Base-by-base conservation (phyloP, 2,329 filamentous ascomycete genomes). In the Thielaviopsis ethacetica region DNA sequence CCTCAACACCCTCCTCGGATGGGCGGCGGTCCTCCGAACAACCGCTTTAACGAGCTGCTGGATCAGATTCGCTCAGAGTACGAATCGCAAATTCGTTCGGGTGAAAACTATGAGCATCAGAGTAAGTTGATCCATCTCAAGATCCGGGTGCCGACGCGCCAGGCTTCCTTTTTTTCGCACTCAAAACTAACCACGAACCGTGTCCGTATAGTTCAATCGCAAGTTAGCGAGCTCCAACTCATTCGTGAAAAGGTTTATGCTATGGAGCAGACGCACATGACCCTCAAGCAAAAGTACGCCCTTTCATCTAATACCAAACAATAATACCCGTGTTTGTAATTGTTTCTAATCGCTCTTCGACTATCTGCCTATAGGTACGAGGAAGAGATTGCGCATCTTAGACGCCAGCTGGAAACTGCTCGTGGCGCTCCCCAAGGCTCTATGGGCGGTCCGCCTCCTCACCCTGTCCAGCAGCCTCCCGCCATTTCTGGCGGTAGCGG, bases 221-320 rank as follows among this genome's bases (percentile, higher is more conserved):
- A 98, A 71, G 85, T 96, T 64, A 85, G 91, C 67, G 93, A 98
- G 73, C 93, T 97, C 80, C 88, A 95, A 69, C 81, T 95, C 67
- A 89, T 98, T 55, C 81, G 91, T 63, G 86, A 91, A 69, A 96
- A 95, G 72, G 88, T 98, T 62, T 96, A 89, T 68, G 82, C 88
- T 66, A 83, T 98, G 71, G 93, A 98, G 71, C 90, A 94, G 69
- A 82, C 85, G 54, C 93, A 97, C 68, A 79, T 91, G 66, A 82
- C 81, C 57, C 83, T 96, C 68, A 97, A 97, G 76, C 80, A 84
- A 71, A 95, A 96, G 91, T 97, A 56, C 3, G 47, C 26, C 24
- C 24, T 34, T 22, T 49, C 19, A 26, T 12, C 41, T 54, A 24
- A 27, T 54, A 27, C 52, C 12, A 19, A 21, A 13, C 13, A 54